Percentiles rank a stretch among this genome's conserved stretches.
These are phyloP conservation scores for Durotheca rogersii DNA, from an alignment of 495 filamentous ascomycete species.

Conservation along the genomic window DNA sequence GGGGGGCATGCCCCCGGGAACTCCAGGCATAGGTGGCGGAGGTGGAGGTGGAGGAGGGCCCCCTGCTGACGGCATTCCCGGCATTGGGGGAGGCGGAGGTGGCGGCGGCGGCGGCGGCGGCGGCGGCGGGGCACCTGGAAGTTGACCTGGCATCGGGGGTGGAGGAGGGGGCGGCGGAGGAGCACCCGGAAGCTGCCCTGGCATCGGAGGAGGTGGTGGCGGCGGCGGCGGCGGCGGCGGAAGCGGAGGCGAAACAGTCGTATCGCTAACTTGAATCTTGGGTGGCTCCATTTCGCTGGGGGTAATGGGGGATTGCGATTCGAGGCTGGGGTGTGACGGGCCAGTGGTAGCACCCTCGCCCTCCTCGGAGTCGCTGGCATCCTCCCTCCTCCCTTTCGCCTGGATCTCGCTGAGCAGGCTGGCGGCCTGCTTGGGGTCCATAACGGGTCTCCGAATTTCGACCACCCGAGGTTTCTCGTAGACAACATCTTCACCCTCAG, in stretches of 20 bases:
- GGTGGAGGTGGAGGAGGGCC: constrained; percentile 59
- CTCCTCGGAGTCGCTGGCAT: constrained; percentile 70
- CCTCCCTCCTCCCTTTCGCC: constrained; percentile 70
- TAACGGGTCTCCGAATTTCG: constrained; percentile 68
- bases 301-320: constrained; percentile 68
- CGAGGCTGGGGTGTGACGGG: constrained; percentile 72
- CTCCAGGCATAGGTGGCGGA: constrained; percentile 46
- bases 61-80: constrained; percentile 41
- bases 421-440: constrained; percentile 71
- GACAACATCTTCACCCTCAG: constrained; percentile 54
- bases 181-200: constrained; percentile 46
- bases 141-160: constrained; percentile 51
- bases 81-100: constrained; percentile 44
- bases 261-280: constrained; percentile 46
- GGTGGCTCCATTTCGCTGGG: constrained; percentile 61
- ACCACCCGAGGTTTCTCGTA: constrained; percentile 68
- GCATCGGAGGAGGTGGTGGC: constrained; percentile 52
- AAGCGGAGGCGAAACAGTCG: constrained; percentile 51
- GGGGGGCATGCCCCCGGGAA: constrained; percentile 48
- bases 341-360: constrained; percentile 74
- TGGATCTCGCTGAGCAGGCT: constrained; percentile 80
- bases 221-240: constrained; percentile 48
- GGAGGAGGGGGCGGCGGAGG: constrained; percentile 52
- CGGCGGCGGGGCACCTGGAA: constrained; percentile 48
- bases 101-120: constrained; percentile 56